These are phyloP conservation scores for Tulasnella sp. DNA, from an alignment of 768 basidiomycete species.

Conservation along the genomic window DNA sequence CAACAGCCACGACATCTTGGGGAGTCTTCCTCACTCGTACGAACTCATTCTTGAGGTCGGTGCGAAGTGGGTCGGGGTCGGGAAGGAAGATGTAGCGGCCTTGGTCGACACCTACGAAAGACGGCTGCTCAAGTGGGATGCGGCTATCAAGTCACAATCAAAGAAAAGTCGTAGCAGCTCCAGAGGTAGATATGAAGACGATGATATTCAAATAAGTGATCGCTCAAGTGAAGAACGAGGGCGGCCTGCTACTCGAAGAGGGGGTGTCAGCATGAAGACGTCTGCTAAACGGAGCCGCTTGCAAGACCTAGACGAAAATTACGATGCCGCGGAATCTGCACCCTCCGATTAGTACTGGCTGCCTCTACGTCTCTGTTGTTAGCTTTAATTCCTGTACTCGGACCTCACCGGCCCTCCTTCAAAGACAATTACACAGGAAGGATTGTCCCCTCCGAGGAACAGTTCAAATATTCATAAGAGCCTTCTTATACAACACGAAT, in stretches of 20 bases:
- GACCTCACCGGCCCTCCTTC: too few relatives aligned
- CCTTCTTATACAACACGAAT: neutral
- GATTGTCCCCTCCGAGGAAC: neutral
- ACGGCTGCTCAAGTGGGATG: constrained; percentile 55
- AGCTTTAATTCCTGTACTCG: too few relatives aligned
- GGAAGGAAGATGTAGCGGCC: constrained; percentile 53
- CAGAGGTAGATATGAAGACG: constrained; percentile 60
- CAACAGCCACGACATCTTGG: constrained; percentile 66
- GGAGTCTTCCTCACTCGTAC: constrained; percentile 58
- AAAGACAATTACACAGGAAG: neutral
- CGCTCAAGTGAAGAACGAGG: too few relatives aligned
- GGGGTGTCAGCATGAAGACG: neutral
- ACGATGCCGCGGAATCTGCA: neutral
- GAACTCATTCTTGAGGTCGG: constrained; percentile 56
- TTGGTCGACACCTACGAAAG: constrained; percentile 71
- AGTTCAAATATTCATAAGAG: neutral
- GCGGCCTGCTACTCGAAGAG: neutral
- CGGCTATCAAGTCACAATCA: neutral
- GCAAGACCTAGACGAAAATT: neutral
- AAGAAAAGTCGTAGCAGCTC: constrained; percentile 57
- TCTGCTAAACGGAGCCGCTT: neutral
- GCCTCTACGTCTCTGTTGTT: too few relatives aligned
- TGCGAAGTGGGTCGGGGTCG: constrained; percentile 60
- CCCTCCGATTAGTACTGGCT: too few relatives aligned
- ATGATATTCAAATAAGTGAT: constrained; percentile 54